A percentile compares a stretch with the other conserved stretches of the same genome.
phyloP scores from a whole-genome alignment of 2,329 filamentous ascomycete species.

The Chalaropsis ovoidea region DNA sequence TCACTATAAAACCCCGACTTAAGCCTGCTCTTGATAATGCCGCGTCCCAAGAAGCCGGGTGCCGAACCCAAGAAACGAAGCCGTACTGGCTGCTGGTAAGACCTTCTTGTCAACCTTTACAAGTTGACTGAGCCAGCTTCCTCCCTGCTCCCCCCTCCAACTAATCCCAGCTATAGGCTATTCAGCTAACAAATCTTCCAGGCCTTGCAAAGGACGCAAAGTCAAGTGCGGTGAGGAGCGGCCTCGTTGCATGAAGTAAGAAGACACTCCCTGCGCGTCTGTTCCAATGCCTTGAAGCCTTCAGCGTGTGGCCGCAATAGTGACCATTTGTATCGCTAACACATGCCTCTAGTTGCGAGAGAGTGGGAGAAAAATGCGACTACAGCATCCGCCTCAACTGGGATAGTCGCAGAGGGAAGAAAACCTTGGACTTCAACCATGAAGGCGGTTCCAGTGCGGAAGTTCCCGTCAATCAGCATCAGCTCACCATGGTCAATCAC shows the following conservation, averaged over 20 bases:
- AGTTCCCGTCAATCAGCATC: constrained; percentile 30
- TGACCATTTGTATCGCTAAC: background rate
- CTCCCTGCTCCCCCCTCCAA: background rate
- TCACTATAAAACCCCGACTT: background rate
- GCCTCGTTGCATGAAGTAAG: constrained; percentile 56
- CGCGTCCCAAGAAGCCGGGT: constrained; percentile 37
- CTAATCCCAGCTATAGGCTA: background rate
- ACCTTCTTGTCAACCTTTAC: constrained; percentile 14
- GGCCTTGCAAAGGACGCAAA: constrained; percentile 67
- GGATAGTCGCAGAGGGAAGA: constrained; percentile 49
- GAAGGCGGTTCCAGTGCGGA: constrained; percentile 26
- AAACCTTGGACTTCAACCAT: constrained; percentile 22
- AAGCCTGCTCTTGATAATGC: constrained; percentile 31
- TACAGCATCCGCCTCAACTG: constrained; percentile 74
- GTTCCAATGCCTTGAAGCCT: background rate
- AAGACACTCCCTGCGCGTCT: background rate
- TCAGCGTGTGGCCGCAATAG: background rate
- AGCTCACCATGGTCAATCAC: constrained; percentile 34
- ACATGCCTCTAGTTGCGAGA: constrained; percentile 45
- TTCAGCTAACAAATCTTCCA: constrained; percentile 30
- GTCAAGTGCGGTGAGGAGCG: constrained; percentile 70
- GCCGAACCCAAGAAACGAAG: constrained; percentile 39
- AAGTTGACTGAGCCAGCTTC: background rate
- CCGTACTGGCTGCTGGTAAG: constrained; percentile 40
- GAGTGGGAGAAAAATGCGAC: constrained; percentile 63